Conservation (phyloP, 768 basidiomycete species). For the Candolleomyces efflorescens region DNA sequence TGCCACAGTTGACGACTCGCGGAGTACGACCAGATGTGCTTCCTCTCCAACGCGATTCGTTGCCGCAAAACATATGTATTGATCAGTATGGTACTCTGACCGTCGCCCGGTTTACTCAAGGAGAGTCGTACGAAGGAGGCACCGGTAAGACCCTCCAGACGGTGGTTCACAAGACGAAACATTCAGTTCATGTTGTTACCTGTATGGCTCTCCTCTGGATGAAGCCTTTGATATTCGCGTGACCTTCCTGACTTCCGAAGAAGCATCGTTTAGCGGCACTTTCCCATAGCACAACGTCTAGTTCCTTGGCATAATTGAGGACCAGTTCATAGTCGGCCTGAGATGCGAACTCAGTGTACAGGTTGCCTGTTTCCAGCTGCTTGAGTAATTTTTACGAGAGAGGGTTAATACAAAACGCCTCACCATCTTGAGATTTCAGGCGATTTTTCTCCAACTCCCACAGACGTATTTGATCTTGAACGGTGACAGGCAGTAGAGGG, state of each 20-base stretch:
- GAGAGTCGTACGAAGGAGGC: background rate
- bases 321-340: slow-evolving; percentile 87
- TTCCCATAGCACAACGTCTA: slow-evolving; percentile 84
- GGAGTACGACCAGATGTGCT: background rate
- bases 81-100: background rate
- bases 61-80: background rate
- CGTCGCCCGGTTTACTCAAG: background rate
- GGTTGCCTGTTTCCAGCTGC: slow-evolving; percentile 53
- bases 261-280: slow-evolving; percentile 69
- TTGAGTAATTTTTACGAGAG: slow-evolving; percentile 20
- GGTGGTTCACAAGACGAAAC: background rate
- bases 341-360: slow-evolving; percentile 86
- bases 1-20: background rate
- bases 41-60: background rate
- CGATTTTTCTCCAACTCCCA: slow-evolving; percentile 97
- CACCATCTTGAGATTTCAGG: slow-evolving; percentile 84
- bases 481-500: slow-evolving; percentile 92
- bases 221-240: slow-evolving; percentile 73
- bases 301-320: slow-evolving; percentile 76
- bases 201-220: slow-evolving; percentile 60
- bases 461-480: slow-evolving; percentile 95
- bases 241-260: slow-evolving; percentile 77
- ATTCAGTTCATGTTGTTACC: background rate
- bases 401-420: slow-evolving; percentile 16
- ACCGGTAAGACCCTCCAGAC: background rate